Evolutionary conservation across 352 stramenopile genomes (phyloP), one percentile per base, ranked within the genome.

Genomic region (Phytophthora sojae): DNA sequence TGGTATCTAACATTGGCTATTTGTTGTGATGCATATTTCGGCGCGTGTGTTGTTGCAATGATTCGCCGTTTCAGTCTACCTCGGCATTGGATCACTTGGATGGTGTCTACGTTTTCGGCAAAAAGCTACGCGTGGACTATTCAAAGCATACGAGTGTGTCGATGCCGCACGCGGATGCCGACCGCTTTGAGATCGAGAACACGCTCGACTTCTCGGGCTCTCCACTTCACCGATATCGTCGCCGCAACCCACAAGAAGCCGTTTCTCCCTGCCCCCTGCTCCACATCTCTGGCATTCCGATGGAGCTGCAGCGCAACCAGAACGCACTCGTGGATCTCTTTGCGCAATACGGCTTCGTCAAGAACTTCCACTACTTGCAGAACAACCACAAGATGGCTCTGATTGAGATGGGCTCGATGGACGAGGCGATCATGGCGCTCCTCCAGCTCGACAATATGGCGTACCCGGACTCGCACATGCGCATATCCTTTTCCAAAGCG

Each of bases 171-270:
- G 82, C 82, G 12, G 82, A 91, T n/a, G 88, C 89, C 1, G 88
- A 95, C 59, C 82, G 74, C 54, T 95, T 95, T 50, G 88, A 95
- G 67, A 74, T 94, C 23, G 85, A 95, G 54, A 95, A 95, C 71
- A 95, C 88, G 51, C 77, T 81, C 14, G 88, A 95, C 61, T 95
- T 89, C 68, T 81, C 85, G n/a, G 66, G 69, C 8, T 93, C 88
- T n/a, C 85, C 82, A 37, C 78, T 90, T 21, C 88, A 95, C 58
- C 88, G 88, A 21, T 95, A 94, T 73, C 86, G 86, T 49, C 87
- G 85, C 39, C 88, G 86, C 50, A 83, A 72, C 57, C 77, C 82
- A 8, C 61, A 82, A 30, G 86, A 95, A 32, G 88, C 86, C n/a
- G 83, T 88, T 17, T 77, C 86, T 23, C 86, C 86, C 0, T 85